Percentiles rank a stretch among this genome's conserved stretches.
phyloP scores from a whole-genome alignment of 352 stramenopile genomes.

The Phytophthora pistaciae region DNA sequence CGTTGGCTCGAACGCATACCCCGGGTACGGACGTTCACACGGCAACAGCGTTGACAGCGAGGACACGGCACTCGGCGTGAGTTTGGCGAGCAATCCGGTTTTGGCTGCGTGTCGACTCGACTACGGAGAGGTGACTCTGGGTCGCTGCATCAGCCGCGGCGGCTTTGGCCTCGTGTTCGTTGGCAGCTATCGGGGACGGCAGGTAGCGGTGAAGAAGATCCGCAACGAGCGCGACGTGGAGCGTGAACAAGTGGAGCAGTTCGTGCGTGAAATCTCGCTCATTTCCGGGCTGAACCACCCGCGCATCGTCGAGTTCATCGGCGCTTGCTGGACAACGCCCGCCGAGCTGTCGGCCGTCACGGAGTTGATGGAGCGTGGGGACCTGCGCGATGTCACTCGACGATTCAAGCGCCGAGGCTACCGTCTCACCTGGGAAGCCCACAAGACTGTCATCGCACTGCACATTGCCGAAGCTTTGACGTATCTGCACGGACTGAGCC shows the following conservation, averaged over 20 bases:
- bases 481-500: conserved; percentile 70
- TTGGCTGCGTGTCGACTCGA: conserved; percentile 49
- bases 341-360: conserved; percentile 63
- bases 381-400: conserved; percentile 66
- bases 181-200: conserved; percentile 42
- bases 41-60: conserved; percentile 37
- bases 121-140: conserved; percentile 42
- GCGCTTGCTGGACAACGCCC: conserved; percentile 59
- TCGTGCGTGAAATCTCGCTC: conserved; percentile 67
- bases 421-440: conserved; percentile 53
- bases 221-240: conserved; percentile 43
- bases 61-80: conserved; percentile 36
- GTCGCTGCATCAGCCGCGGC: conserved; percentile 47
- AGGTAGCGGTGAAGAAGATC: conserved; percentile 61
- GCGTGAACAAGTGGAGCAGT: conserved; percentile 60
- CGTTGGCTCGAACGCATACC: conserved; percentile 5
- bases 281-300: conserved; percentile 61
- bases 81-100: conserved; percentile 39
- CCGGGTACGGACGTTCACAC: conserved; percentile 28
- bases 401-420: conserved; percentile 52
- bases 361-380: conserved; percentile 75
- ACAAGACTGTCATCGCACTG: conserved; percentile 65
- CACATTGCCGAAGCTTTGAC: conserved; percentile 70
- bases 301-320: conserved; percentile 74
- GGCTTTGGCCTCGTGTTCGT: conserved; percentile 58